Evolutionary conservation across 768 basidiomycete species (phyloP).

Genomic region (Rubroboletus pulcherrimus): DNA sequence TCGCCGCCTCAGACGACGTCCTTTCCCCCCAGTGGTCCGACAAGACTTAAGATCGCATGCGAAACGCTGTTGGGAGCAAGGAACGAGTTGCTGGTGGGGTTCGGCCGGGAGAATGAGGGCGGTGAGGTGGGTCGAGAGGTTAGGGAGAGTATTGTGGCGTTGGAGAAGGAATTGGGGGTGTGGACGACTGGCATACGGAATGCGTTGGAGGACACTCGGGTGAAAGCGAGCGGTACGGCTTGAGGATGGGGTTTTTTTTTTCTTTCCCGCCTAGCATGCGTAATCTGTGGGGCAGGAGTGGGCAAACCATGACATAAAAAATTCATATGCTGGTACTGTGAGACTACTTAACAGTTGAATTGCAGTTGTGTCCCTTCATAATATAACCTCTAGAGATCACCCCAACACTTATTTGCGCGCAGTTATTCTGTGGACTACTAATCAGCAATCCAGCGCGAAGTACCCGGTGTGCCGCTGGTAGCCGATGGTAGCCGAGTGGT

Average conservation of each 20-base stretch:
- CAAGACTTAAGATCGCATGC: slow-evolving; percentile 59
- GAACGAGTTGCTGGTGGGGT: slow-evolving; percentile 62
- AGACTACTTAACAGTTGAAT: neutral
- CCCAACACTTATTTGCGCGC: neutral
- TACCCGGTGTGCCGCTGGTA: too few relatives aligned
- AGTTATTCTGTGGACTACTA: neutral
- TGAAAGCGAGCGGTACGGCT: neutral
- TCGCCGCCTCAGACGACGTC: slow-evolving; percentile 13
- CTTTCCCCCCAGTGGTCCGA: slow-evolving; percentile 68
- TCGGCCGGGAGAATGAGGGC: slow-evolving; percentile 66
- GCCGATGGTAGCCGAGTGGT: too few relatives aligned
- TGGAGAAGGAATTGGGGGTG: slow-evolving; percentile 71
- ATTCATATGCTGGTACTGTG: neutral
- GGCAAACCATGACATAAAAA: neutral
- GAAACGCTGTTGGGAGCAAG: slow-evolving; percentile 62
- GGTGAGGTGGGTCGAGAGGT: slow-evolving; percentile 67
- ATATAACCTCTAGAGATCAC: neutral
- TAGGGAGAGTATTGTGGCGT: slow-evolving; percentile 50
- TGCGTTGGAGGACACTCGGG: slow-evolving; percentile 41
- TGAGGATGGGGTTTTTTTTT: slow-evolving; percentile 1
- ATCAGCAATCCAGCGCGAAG: too few relatives aligned
- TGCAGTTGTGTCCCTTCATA: neutral
- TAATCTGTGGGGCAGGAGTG: neutral
- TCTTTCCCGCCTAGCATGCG: neutral
- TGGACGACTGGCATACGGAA: slow-evolving; percentile 65